phyloP scores from a whole-genome alignment of 2,329 filamentous ascomycete species.

The Periconia digitata region DNA sequence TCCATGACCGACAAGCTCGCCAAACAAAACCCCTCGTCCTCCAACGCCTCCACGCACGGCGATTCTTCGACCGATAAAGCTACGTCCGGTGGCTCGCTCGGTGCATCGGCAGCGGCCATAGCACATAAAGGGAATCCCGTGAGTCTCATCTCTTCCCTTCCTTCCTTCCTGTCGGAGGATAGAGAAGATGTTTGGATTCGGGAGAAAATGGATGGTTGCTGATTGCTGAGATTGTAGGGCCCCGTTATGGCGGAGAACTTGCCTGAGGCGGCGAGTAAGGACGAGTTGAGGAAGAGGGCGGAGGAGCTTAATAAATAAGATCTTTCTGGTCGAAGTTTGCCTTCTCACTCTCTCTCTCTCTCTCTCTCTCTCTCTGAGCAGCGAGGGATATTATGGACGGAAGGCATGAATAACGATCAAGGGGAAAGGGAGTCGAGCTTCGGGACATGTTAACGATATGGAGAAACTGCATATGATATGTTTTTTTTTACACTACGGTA shows the following conservation, averaged over 20 bases:
- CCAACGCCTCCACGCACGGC: not conserved
- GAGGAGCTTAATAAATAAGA: constrained; percentile 54
- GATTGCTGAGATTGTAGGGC: constrained; percentile 29
- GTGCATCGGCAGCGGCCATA: not conserved
- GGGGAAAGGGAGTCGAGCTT: no score
- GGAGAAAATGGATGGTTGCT: not conserved
- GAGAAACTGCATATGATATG: no score
- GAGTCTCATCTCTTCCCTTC: not conserved
- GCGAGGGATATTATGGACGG: not conserved
- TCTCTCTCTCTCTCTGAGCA: no score
- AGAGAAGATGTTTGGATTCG: not conserved
- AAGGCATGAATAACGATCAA: not conserved
- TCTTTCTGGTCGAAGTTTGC: not conserved
- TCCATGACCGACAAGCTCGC: no score
- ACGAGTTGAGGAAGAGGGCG: constrained; percentile 53
- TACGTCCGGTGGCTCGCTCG: no score
- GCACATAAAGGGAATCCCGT: not conserved
- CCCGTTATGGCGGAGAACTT: constrained; percentile 50
- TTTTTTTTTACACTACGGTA: no score
- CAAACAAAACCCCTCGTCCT: no score
- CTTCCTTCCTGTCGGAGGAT: not conserved
- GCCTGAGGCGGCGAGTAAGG: constrained; percentile 49
- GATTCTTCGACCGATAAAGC: not conserved
- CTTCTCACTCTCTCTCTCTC: no score
- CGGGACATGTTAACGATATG: no score